phyloP scores from a whole-genome alignment of 345 rosid genomes.

The Clausena lansium region DNA sequence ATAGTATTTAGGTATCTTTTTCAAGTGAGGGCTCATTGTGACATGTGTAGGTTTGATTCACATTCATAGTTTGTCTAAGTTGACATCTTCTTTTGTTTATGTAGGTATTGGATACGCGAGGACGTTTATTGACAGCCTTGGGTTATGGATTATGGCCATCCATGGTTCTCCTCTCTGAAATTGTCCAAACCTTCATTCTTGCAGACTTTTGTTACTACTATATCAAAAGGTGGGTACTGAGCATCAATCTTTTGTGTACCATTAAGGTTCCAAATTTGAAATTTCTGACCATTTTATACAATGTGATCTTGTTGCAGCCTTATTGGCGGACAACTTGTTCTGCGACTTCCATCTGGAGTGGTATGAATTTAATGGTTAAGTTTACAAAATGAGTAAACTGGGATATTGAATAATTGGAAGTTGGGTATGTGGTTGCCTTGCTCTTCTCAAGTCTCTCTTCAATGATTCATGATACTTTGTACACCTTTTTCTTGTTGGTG shows the following conservation, averaged over 20 bases:
- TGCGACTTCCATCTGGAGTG: constrained; percentile 88
- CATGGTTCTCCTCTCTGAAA: constrained; percentile 80
- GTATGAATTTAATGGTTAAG: constrained; percentile 33
- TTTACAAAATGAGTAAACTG: background rate
- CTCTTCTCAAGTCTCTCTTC: background rate
- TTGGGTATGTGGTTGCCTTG: background rate
- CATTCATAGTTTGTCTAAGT: background rate
- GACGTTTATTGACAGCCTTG: constrained; percentile 68
- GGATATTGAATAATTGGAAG: background rate
- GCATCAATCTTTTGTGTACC: background rate
- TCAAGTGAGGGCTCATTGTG: background rate
- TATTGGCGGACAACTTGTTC: constrained; percentile 84
- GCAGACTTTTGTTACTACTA: constrained; percentile 94
- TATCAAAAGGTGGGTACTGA: constrained; percentile 54
- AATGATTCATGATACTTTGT: background rate
- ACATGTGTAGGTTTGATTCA: background rate
- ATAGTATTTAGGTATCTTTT: background rate
- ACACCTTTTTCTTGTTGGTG: background rate
- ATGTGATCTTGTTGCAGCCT: constrained; percentile 43
- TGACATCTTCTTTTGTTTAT: background rate
- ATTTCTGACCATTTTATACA: background rate
- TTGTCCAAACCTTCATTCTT: constrained; percentile 83
- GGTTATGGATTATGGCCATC: constrained; percentile 91
- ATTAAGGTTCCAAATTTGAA: background rate
- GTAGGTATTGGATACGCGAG: constrained; percentile 85